Evolutionary conservation across 805 yeast species (phyloP).

Genomic region (Scheffersomyces ergatensis): DNA sequence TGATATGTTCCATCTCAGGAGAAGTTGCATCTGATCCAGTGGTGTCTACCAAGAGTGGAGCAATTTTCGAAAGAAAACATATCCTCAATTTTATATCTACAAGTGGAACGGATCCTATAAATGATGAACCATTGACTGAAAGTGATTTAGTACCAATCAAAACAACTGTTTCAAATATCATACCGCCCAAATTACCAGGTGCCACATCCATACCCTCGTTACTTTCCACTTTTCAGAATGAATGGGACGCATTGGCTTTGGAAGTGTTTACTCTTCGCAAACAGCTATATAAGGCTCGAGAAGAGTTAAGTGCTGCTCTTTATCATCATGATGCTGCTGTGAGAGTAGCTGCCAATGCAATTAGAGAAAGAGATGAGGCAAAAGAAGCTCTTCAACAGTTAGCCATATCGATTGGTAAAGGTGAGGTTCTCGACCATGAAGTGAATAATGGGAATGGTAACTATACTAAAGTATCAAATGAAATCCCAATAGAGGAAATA

Average conservation of each 20-base stretch:
- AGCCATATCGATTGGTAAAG: slow-evolving; percentile 37
- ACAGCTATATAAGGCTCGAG: slow-evolving; percentile 61
- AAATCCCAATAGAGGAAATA: slow-evolving; percentile 19
- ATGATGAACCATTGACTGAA: slow-evolving; percentile 53
- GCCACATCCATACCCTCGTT: slow-evolving; percentile 75
- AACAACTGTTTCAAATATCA: slow-evolving; percentile 14
- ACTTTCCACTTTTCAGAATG: slow-evolving; percentile 73
- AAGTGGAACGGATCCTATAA: slow-evolving; percentile 73
- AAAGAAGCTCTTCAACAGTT: slow-evolving; percentile 60
- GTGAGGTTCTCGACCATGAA: slow-evolving; percentile 8
- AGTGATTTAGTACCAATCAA: slow-evolving; percentile 55
- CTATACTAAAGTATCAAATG: not conserved
- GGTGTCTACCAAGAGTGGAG: slow-evolving; percentile 67
- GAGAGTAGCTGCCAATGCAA: slow-evolving; percentile 72
- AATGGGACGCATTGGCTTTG: slow-evolving; percentile 84
- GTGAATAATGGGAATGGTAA: not conserved
- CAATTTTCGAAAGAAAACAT: slow-evolving; percentile 64
- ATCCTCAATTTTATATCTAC: slow-evolving; percentile 62
- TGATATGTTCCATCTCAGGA: slow-evolving; percentile 54
- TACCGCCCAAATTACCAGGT: slow-evolving; percentile 44
- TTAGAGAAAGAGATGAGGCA: slow-evolving; percentile 76
- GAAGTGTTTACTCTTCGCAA: slow-evolving; percentile 77
- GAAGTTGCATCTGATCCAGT: slow-evolving; percentile 70
- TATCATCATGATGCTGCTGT: slow-evolving; percentile 91
- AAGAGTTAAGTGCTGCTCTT: slow-evolving; percentile 73